phyloP scores from a whole-genome alignment of 2,329 filamentous ascomycete species.

The Penicillium sp. region DNA sequence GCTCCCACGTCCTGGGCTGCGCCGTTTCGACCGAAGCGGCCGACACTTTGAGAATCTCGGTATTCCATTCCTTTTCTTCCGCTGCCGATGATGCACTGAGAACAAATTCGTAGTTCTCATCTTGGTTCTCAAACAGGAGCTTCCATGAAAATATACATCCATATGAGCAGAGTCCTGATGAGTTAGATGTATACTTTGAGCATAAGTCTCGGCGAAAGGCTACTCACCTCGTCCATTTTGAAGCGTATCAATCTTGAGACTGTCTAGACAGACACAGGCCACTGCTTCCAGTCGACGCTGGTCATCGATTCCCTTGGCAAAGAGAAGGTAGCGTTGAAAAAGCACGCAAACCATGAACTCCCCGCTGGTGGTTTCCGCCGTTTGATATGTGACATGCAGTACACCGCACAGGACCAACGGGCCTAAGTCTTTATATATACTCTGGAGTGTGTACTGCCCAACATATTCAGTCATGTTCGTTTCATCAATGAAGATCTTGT shows the following conservation, averaged over 20 bases:
- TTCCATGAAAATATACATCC: slow-evolving; percentile 91
- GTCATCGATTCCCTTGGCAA: slow-evolving; percentile 66
- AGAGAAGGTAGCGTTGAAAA: slow-evolving; percentile 75
- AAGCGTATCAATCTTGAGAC: slow-evolving; percentile 37
- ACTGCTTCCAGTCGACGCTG: slow-evolving; percentile 69
- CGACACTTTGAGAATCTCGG: slow-evolving; percentile 57
- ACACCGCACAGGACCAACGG: slow-evolving; percentile 78
- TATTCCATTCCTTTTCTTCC: slow-evolving; percentile 79
- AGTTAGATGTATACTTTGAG: not conserved
- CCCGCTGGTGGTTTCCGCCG: slow-evolving; percentile 64
- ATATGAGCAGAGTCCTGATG: slow-evolving; percentile 76
- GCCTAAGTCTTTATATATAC: slow-evolving; percentile 74
- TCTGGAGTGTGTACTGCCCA: slow-evolving; percentile 36
- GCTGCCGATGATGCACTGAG: slow-evolving; percentile 78
- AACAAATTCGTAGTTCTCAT: slow-evolving; percentile 77
- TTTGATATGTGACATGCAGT: slow-evolving; percentile 79
- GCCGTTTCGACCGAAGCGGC: slow-evolving; percentile 51
- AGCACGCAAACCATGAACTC: slow-evolving; percentile 81
- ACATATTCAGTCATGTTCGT: not conserved
- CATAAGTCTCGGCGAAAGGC: slow-evolving; percentile 13
- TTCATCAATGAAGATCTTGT: not conserved
- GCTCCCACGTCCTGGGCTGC: slow-evolving; percentile 39
- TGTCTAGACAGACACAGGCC: slow-evolving; percentile 65
- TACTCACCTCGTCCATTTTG: slow-evolving; percentile 35
- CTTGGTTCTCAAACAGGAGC: slow-evolving; percentile 72